Evolutionary conservation across 176 grass and related monocot species (phyloP).

Genomic region (Pontederia paniculata): DNA sequence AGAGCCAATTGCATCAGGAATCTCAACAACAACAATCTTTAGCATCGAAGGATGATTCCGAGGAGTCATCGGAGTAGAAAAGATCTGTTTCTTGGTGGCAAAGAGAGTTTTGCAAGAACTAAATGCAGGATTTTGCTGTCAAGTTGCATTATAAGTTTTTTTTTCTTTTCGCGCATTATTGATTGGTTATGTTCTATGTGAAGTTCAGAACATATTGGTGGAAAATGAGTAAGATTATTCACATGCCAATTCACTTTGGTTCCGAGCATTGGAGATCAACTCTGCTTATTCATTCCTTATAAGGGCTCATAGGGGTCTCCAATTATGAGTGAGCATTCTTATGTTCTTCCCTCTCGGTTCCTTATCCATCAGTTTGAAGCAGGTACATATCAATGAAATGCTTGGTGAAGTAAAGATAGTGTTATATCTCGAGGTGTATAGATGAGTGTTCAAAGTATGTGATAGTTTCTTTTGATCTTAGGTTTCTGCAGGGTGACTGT

Average conservation of each 20-base stretch:
- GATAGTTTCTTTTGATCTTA: too few relatives aligned
- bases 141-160: not conserved
- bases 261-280: not conserved
- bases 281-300: not conserved
- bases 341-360: not conserved
- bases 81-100: not conserved
- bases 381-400: not conserved
- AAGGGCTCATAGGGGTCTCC: not conserved
- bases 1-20: slow-evolving; percentile 31
- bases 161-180: not conserved
- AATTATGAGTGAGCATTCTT: not conserved
- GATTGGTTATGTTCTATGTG: not conserved
- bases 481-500: too few relatives aligned
- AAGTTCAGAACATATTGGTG: too few relatives aligned
- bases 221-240: too few relatives aligned
- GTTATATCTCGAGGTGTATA: not conserved
- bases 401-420: not conserved
- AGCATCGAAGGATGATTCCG: slow-evolving; percentile 38
- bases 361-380: not conserved
- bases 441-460: not conserved
- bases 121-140: not conserved
- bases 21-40: slow-evolving; percentile 43
- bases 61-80: slow-evolving; percentile 47
- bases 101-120: not conserved
- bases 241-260: too few relatives aligned